These are phyloP conservation scores for Pichia manshurica DNA, from an alignment of 805 yeast species.

Conservation along the genomic window DNA sequence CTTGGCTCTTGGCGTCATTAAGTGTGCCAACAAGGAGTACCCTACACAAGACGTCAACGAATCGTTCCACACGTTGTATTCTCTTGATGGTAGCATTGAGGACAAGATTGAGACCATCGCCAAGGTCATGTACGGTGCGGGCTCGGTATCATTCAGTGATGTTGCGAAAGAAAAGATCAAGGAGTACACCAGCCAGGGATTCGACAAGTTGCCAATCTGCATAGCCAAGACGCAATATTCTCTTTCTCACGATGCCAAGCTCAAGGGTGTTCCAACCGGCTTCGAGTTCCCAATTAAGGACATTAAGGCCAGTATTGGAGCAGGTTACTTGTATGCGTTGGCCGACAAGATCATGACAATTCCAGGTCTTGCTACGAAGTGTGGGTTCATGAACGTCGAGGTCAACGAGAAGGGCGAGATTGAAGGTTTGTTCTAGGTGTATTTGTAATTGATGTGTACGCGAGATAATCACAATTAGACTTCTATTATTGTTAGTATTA, in stretches of 20 bases:
- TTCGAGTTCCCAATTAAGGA: slow-evolving; percentile 93
- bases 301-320: slow-evolving; percentile 91
- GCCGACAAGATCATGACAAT: slow-evolving; percentile 97
- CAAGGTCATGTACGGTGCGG: slow-evolving; percentile 88
- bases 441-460: neutral
- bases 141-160: slow-evolving; percentile 72
- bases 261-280: slow-evolving; percentile 94
- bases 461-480: too few relatives aligned
- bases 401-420: slow-evolving; percentile 86
- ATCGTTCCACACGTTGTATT: slow-evolving; percentile 63
- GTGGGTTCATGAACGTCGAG: slow-evolving; percentile 96
- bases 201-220: slow-evolving; percentile 86
- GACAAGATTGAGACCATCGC: slow-evolving; percentile 77
- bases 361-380: slow-evolving; percentile 94
- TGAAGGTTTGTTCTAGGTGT: slow-evolving; percentile 72
- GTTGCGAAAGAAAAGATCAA: slow-evolving; percentile 78
- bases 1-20: slow-evolving; percentile 77
- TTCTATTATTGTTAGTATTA: neutral
- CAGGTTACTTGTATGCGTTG: slow-evolving; percentile 91
- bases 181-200: slow-evolving; percentile 80
- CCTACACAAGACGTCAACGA: slow-evolving; percentile 31
- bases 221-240: slow-evolving; percentile 98
- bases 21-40: slow-evolving; percentile 49
- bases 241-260: slow-evolving; percentile 83
- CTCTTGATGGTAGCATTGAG: slow-evolving; percentile 62